phyloP scores from a whole-genome alignment of 768 basidiomycete species.

The Podaxis carcinomalis region DNA sequence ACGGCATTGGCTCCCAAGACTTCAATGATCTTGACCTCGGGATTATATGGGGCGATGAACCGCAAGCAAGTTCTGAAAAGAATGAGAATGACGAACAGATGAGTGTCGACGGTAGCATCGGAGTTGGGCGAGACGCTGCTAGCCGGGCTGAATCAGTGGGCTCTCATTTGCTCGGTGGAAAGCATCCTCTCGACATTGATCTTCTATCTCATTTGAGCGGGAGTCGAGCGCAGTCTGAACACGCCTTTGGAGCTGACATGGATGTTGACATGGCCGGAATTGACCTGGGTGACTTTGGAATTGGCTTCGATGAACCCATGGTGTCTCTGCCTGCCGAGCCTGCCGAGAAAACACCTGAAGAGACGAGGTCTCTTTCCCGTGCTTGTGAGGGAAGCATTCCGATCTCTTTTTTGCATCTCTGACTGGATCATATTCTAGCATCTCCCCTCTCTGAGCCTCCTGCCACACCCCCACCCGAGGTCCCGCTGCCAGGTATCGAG shows the following conservation, averaged over 20 bases:
- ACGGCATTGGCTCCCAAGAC: slow-evolving; percentile 85
- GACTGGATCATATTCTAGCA: slow-evolving; percentile 36
- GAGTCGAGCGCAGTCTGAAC: slow-evolving; percentile 64
- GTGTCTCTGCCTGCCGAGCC: slow-evolving; percentile 39
- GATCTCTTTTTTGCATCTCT: neutral
- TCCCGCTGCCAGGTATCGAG: slow-evolving; percentile 43
- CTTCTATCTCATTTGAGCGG: slow-evolving; percentile 52
- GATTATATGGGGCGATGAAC: slow-evolving; percentile 70
- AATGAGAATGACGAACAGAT: slow-evolving; percentile 45
- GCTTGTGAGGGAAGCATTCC: slow-evolving; percentile 47
- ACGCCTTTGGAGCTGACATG: slow-evolving; percentile 56
- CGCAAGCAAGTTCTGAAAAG: slow-evolving; percentile 30
- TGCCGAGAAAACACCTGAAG: slow-evolving; percentile 51
- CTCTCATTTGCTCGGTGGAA: slow-evolving; percentile 52
- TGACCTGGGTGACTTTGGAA: slow-evolving; percentile 57
- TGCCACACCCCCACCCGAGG: slow-evolving; percentile 69
- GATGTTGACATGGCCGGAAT: slow-evolving; percentile 50
- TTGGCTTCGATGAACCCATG: slow-evolving; percentile 62
- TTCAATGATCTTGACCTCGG: slow-evolving; percentile 70
- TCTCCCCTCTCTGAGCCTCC: slow-evolving; percentile 77
- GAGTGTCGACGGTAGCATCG: slow-evolving; percentile 59
- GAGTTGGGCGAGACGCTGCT: slow-evolving; percentile 72
- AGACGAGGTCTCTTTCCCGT: slow-evolving; percentile 60
- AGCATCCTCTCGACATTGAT: slow-evolving; percentile 54
- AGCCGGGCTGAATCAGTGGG: slow-evolving; percentile 53